phyloP scores from a whole-genome alignment of 805 yeast genomes.

The Yarrowia sp. region DNA sequence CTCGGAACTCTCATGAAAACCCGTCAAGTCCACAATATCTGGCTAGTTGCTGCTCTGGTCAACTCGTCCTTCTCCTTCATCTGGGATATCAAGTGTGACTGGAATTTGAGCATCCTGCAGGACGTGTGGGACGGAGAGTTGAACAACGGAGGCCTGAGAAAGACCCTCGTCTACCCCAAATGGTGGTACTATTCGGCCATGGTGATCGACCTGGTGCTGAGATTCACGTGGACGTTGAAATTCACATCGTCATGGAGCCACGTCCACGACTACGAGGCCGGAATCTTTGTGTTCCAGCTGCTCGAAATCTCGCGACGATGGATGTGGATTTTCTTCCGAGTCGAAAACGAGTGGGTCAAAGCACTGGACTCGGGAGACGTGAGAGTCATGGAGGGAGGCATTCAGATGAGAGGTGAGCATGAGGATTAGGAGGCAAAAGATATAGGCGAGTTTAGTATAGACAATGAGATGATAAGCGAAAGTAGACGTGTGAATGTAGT shows the following conservation, averaged over 20 bases:
- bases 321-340: constrained; percentile 85
- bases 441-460: too few relatives aligned
- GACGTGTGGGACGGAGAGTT: constrained; percentile 37
- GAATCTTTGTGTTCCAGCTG: constrained; percentile 70
- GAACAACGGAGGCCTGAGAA: constrained; percentile 46
- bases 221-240: constrained; percentile 80
- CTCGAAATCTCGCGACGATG: constrained; percentile 84
- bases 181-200: constrained; percentile 64
- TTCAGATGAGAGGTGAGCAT: constrained; percentile 30
- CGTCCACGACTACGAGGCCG: constrained; percentile 55
- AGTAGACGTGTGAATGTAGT: too few relatives aligned
- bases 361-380: constrained; percentile 34
- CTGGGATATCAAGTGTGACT: constrained; percentile 92
- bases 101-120: constrained; percentile 72
- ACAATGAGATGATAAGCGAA: too few relatives aligned
- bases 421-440: constrained; percentile 1
- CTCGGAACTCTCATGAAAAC: constrained; percentile 46
- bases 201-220: constrained; percentile 63
- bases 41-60: constrained; percentile 56
- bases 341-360: constrained; percentile 73
- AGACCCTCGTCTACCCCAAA: constrained; percentile 45
- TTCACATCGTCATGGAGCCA: constrained; percentile 51
- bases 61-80: constrained; percentile 79
- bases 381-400: constrained; percentile 3
- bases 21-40: constrained; percentile 43